Conservation (phyloP, 2,329 filamentous ascomycete species). For the Nannizziopsis arthrosporioides region DNA sequence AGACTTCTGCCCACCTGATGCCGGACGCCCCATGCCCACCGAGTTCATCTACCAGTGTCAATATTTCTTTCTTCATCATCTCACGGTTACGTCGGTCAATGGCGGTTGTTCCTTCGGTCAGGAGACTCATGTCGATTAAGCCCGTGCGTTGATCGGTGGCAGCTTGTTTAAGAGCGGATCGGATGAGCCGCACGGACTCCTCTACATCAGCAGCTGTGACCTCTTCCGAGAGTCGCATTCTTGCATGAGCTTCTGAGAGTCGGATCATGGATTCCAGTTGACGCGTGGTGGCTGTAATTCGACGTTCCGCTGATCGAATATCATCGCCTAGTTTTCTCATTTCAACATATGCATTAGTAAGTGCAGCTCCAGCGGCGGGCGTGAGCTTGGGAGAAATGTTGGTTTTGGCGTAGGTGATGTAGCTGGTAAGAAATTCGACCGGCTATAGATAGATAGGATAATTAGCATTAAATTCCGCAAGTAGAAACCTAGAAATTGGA, state of each 20-base stretch:
- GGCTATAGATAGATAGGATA: constrained; percentile 44
- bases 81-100: constrained; percentile 72
- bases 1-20: constrained; percentile 69
- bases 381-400: constrained; percentile 75
- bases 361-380: constrained; percentile 65
- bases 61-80: constrained; percentile 70
- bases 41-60: constrained; percentile 69
- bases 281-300: constrained; percentile 92
- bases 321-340: constrained; percentile 91
- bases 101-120: constrained; percentile 87
- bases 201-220: constrained; percentile 75
- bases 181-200: constrained; percentile 87
- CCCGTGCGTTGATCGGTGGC: constrained; percentile 88
- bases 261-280: constrained; percentile 99
- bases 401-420: constrained; percentile 90
- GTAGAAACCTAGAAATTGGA: background rate
- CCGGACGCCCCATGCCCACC: constrained; percentile 51
- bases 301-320: constrained; percentile 77
- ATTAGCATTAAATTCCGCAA: constrained; percentile 6
- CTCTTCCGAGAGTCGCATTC: constrained; percentile 72
- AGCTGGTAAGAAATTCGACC: constrained; percentile 87
- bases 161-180: constrained; percentile 85
- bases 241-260: constrained; percentile 87
- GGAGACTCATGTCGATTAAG: constrained; percentile 88
- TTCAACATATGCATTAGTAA: constrained; percentile 77